phyloP scores from a whole-genome alignment of 768 basidiomycete genomes.

The Rossbeevera mucosa region DNA sequence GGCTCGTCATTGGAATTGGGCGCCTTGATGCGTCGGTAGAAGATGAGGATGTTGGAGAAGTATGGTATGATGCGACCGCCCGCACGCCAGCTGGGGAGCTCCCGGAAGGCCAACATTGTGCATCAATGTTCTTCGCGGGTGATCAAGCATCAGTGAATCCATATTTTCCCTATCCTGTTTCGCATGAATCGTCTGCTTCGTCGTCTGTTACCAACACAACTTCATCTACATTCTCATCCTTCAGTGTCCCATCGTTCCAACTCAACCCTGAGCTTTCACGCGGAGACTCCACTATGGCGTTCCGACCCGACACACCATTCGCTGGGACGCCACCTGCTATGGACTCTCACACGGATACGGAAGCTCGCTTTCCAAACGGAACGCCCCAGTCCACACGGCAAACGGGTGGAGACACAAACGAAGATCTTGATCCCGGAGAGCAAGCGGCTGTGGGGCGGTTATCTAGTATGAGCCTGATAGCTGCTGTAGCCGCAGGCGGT shows the following conservation, averaged over 20 bases:
- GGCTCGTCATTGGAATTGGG: conserved; percentile 88
- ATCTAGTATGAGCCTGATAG: conserved; percentile 91
- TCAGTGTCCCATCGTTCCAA: conserved; percentile 14
- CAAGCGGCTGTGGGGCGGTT: conserved; percentile 83
- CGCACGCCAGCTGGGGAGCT: conserved; percentile 30
- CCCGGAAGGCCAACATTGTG: conserved; percentile 14
- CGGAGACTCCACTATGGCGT: conserved; percentile 13
- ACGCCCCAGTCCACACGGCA: conserved; percentile 13
- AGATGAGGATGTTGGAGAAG: conserved; percentile 35
- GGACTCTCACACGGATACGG: conserved; percentile 8
- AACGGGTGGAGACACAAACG: conserved; percentile 30
- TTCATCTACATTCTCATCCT: conserved; percentile 15
- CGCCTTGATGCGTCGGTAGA: conserved; percentile 46
- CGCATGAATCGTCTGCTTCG: conserved; percentile 27
- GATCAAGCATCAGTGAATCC: conserved; percentile 36
- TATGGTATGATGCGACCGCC: conserved; percentile 30
- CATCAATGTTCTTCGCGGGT: conserved; percentile 6
- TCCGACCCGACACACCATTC: conserved; percentile 15
- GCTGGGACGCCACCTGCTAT: conserved; percentile 1
- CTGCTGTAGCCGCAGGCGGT: conserved; percentile 80
- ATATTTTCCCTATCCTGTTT: conserved; percentile 47
- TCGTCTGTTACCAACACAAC: conserved; percentile 16
- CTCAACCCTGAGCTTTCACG: conserved; percentile 10
- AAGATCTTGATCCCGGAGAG: conserved; percentile 44
- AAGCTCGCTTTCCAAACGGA: conserved; percentile 10